Evolutionary conservation across 2,329 filamentous ascomycete genomes (phyloP).

Genomic region (Ustilaginoidea virens): DNA sequence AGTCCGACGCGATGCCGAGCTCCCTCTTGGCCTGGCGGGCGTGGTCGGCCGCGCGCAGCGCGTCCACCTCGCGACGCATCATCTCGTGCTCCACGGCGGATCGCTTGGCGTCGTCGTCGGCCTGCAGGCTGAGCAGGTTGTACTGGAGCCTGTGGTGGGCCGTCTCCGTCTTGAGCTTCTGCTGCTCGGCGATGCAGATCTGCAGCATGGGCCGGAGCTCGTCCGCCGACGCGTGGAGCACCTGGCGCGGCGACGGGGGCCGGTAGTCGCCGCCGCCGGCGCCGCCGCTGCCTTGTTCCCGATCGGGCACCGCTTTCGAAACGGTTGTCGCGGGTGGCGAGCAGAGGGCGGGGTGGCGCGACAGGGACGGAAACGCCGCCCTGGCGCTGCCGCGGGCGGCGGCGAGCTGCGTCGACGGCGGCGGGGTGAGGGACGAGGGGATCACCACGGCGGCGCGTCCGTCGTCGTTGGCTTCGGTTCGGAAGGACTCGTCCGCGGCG

Average conservation of each 20-base stretch:
- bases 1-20: conserved; percentile 34
- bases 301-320: conserved; percentile 17
- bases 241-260: conserved; percentile 30
- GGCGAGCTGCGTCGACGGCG: conserved; percentile 38
- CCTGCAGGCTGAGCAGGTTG: conserved; percentile 70
- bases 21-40: conserved; percentile 44
- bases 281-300: no score
- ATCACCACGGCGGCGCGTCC: conserved; percentile 29
- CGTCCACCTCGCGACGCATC: conserved; percentile 75
- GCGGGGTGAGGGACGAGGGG: conserved; percentile 42
- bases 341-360: conserved; percentile 32
- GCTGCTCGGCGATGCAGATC: conserved; percentile 37
- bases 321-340: conserved; percentile 40
- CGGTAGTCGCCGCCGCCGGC: conserved; percentile 25
- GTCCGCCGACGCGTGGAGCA: conserved; percentile 36
- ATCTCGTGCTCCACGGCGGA: conserved; percentile 86
- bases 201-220: conserved; percentile 43
- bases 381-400: conserved; percentile 16
- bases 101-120: conserved; percentile 69
- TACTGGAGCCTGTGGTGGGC: conserved; percentile 87
- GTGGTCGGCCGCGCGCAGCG: conserved; percentile 60
- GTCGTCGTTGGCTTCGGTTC: conserved; percentile 33
- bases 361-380: conserved; percentile 19
- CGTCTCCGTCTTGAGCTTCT: conserved; percentile 59
- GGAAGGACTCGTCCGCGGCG: conserved; percentile 30